These are phyloP conservation scores for Tetracladium marchalianum DNA, from an alignment of 495 filamentous ascomycete genomes.

Conservation along the genomic window DNA sequence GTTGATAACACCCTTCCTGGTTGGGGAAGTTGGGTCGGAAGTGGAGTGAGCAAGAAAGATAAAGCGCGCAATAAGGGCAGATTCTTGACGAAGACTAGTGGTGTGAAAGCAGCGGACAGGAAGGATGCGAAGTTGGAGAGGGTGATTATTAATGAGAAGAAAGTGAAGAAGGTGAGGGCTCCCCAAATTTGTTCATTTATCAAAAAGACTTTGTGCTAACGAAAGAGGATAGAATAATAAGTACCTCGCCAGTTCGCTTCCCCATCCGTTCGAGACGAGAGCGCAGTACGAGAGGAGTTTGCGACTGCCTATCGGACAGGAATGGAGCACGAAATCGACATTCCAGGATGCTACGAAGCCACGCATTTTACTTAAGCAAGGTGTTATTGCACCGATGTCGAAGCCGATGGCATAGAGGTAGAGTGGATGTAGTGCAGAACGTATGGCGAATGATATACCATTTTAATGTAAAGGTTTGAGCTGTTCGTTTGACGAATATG, in stretches of 20 bases:
- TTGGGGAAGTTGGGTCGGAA: constrained; percentile 86
- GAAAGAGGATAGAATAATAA: constrained; percentile 58
- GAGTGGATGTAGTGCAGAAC: no score
- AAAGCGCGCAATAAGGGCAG: constrained; percentile 43
- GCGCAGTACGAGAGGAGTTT: constrained; percentile 87
- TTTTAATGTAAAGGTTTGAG: no score
- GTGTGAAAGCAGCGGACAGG: constrained; percentile 65
- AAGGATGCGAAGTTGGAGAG: constrained; percentile 72
- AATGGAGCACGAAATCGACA: constrained; percentile 90
- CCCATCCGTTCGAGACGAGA: constrained; percentile 76
- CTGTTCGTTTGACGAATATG: no score
- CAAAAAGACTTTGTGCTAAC: constrained; percentile 2
- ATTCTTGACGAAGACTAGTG: constrained; percentile 59
- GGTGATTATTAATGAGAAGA: constrained; percentile 91
- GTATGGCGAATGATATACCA: no score
- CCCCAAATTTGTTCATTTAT: background rate
- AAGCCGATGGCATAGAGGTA: constrained; percentile 37
- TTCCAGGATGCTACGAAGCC: constrained; percentile 89
- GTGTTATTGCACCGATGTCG: constrained; percentile 79
- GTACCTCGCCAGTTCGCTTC: constrained; percentile 73
- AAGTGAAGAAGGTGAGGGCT: constrained; percentile 68
- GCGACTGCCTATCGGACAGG: constrained; percentile 78
- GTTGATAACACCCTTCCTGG: constrained; percentile 80
- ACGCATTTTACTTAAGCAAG: constrained; percentile 83
- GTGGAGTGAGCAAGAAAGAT: constrained; percentile 58